Base-by-base conservation (phyloP, 768 basidiomycete genomes). In the Steccherinum ochraceum region DNA sequence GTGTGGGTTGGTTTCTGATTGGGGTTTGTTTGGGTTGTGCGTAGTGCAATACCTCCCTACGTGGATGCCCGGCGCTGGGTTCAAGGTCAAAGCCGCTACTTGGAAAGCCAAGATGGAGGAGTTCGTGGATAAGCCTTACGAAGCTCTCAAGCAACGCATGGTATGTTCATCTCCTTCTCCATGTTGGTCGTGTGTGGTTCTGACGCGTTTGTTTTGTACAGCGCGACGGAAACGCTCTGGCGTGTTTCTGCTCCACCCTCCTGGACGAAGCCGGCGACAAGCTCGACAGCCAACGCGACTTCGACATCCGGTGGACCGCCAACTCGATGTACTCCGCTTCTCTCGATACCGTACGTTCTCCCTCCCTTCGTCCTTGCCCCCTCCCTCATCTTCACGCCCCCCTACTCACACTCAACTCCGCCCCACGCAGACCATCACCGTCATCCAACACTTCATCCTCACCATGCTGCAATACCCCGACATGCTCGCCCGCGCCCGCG, bases 251-350 rank as follows among this genome's bases (percentile, higher is more conserved):
- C 21, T 72, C 72, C 1, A 81, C 76, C 7, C 67, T 87, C 18
- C 69, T 88, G 12, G 80, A 82, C 43, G 75, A 78, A 39, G 64
- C 71, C 27, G 61, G 63, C 44, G 55, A 67, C 54, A 51, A 64
- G 35, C 24, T 46, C 53, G 64, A 65, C 44, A 18, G 42, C 12
- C 62, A 65, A 49, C 77, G 75, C 42, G 83, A 86, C 58, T 81
- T 80, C 54, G 86, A 89, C 56, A 69, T 89, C 43, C 83, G 84
- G 52, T 86, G 86, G 84, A 80, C 84, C 1, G 87, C 88, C n/a
- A 88, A 89, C 63, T 88, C 86, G 24, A 87, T 89, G 83, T 89
- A 85, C 61, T 69, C 74, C 4, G 80, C 77, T 13, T 83, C 83
- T 56, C 71, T 77, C 30, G 85, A 87, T 57, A 86, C 83, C 0